Evolutionary conservation across 192 early-diverging fungal species (phyloP).

Genomic region (Helicostylum pulchrum): DNA sequence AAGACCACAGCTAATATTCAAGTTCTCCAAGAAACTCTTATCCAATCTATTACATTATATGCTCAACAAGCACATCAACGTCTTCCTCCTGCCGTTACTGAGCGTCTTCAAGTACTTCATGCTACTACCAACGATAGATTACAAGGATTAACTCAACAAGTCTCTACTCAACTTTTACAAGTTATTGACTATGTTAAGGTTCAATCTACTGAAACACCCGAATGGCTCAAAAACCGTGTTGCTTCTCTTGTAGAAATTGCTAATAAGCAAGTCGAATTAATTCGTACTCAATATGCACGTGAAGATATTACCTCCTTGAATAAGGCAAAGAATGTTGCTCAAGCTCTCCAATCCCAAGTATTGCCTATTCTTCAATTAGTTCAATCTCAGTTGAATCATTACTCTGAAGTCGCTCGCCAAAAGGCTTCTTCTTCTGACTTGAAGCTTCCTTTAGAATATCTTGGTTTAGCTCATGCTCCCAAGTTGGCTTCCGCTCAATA

Average conservation of each 20-base stretch:
- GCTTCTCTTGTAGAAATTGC: conserved; percentile 42
- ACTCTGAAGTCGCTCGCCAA: conserved; percentile 24
- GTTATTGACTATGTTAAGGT: conserved; percentile 43
- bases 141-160: conserved; percentile 23
- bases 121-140: conserved; percentile 21
- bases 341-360: conserved; percentile 47
- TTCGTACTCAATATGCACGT: conserved; percentile 42
- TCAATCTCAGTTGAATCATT: conserved; percentile 33
- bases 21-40: conserved; percentile 24
- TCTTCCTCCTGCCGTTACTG: conserved; percentile 26
- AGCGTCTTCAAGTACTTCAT: conserved; percentile 18
- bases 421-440: conserved; percentile 28
- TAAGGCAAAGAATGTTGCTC: conserved; percentile 53
- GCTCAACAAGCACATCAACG: conserved; percentile 26
- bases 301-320: conserved; percentile 45
- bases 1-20: conserved; percentile 28
- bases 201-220: conserved; percentile 40
- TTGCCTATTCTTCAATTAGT: conserved; percentile 46
- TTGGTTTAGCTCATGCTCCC: conserved; percentile 25
- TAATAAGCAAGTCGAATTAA: conserved; percentile 41
- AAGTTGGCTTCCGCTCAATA: conserved; percentile 14
- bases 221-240: conserved; percentile 44
- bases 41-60: conserved; percentile 23
- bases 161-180: conserved; percentile 31
- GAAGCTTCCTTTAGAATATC: conserved; percentile 25